These are phyloP conservation scores for Cubamyces sp. DNA, from an alignment of 768 basidiomycete species.

Conservation along the genomic window DNA sequence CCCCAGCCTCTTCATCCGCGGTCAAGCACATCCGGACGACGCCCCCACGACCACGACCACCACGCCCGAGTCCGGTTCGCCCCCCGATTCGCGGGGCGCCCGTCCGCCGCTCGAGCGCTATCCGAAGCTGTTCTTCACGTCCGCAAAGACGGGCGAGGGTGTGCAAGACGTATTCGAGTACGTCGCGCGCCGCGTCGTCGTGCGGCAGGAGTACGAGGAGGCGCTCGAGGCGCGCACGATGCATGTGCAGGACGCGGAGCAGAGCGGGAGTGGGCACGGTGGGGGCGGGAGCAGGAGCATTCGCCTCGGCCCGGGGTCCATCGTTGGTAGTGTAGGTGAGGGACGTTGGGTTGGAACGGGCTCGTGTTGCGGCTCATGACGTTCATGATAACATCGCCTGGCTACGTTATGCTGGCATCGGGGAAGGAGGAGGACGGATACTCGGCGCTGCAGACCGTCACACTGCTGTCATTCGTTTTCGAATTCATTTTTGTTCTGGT, in stretches of 20 bases:
- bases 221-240: slow-evolving; percentile 49
- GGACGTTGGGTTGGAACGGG: not conserved
- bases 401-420: not conserved
- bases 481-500: not conserved
- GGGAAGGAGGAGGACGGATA: not conserved
- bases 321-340: not conserved
- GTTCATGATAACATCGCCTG: not conserved
- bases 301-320: slow-evolving; percentile 29
- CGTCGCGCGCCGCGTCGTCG: slow-evolving; percentile 63
- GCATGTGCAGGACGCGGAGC: slow-evolving; percentile 43
- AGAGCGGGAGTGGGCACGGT: slow-evolving; percentile 2
- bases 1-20: slow-evolving; percentile 53
- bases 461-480: not conserved
- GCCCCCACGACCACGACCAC: slow-evolving; percentile 29
- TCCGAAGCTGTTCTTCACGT: slow-evolving; percentile 73
- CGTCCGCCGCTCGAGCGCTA: slow-evolving; percentile 49
- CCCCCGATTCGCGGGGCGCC: slow-evolving; percentile 15
- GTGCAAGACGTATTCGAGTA: slow-evolving; percentile 79
- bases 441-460: too few relatives aligned
- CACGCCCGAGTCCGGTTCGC: slow-evolving; percentile 30
- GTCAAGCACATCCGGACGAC: slow-evolving; percentile 9
- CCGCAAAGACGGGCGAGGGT: slow-evolving; percentile 77
- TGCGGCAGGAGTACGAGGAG: slow-evolving; percentile 71
- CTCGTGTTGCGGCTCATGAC: slow-evolving; percentile 20
- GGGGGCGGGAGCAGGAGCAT: slow-evolving; percentile 39